phyloP scores from a whole-genome alignment of 164 flowering plant species.

The Piper longum region DNA sequence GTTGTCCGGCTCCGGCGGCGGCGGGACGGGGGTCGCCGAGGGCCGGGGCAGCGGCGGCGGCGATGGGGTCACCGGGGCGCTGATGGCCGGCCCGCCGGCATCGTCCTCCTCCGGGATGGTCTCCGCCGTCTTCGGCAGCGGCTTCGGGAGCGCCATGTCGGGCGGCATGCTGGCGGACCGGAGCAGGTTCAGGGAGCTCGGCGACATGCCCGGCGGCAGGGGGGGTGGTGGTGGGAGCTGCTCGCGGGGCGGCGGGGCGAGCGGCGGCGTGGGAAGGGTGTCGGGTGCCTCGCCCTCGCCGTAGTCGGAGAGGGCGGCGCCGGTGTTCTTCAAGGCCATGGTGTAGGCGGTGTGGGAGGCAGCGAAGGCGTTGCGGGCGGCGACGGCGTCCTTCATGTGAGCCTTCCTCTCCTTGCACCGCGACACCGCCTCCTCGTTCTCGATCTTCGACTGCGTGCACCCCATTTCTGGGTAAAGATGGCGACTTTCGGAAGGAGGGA shows the following conservation, averaged over 20 bases:
- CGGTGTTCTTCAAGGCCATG: slow-evolving; percentile 57
- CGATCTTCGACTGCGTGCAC: slow-evolving; percentile 80
- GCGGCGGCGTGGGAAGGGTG: slow-evolving; percentile 24
- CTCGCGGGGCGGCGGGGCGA: slow-evolving; percentile 30
- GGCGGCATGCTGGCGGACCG: slow-evolving; percentile 53
- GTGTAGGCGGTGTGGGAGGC: slow-evolving; percentile 66
- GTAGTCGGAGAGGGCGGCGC: slow-evolving; percentile 76
- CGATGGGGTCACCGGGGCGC: slow-evolving; percentile 5
- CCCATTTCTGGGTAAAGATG: slow-evolving; percentile 36
- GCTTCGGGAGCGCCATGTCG: slow-evolving; percentile 18
- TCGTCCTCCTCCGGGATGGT: slow-evolving; percentile 27
- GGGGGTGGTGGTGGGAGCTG: slow-evolving; percentile 59
- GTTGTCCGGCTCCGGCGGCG: slow-evolving; percentile 27
- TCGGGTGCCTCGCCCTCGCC: slow-evolving; percentile 49
- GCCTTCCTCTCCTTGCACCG: slow-evolving; percentile 64
- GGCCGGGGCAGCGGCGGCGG: slow-evolving; percentile 6
- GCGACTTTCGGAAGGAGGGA: too few species aligned
- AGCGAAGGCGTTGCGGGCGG: slow-evolving; percentile 57
- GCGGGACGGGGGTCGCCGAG: slow-evolving; percentile 10
- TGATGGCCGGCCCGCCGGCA: slow-evolving; percentile 27
- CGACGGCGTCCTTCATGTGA: slow-evolving; percentile 55
- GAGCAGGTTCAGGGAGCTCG: slow-evolving; percentile 20
- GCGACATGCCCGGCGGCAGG: slow-evolving; percentile 22
- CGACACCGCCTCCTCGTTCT: slow-evolving; percentile 69
- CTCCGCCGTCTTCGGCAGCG: slow-evolving; percentile 7